Percentiles rank a stretch among this genome's conserved stretches.
These are phyloP conservation scores for Cordyceps militaris DNA, from an alignment of 2,329 filamentous ascomycete species.

Conservation along the genomic window DNA sequence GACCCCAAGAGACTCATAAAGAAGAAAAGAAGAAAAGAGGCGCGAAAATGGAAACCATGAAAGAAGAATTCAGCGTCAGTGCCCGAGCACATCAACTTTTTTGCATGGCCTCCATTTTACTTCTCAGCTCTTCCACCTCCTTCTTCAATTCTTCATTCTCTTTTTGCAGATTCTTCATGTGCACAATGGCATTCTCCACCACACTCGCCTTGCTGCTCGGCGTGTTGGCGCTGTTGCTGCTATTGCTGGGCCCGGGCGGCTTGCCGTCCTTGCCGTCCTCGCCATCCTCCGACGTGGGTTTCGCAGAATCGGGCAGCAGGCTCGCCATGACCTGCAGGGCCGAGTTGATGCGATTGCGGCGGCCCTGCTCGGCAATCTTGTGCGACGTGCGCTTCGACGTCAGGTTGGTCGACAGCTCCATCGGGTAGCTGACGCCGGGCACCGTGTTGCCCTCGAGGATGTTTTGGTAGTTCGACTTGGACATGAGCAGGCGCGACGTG, in stretches of 20 bases:
- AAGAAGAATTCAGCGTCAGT: background rate
- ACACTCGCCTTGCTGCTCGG: constrained; percentile 91
- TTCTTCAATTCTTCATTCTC: constrained; percentile 64
- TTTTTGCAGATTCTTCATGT: constrained; percentile 78
- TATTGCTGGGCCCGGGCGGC: constrained; percentile 26
- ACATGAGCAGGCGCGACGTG: constrained; percentile 70
- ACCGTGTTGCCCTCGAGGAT: constrained; percentile 89
- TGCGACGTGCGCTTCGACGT: constrained; percentile 96
- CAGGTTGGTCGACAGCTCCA: constrained; percentile 83
- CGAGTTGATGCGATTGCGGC: constrained; percentile 89
- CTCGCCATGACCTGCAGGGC: constrained; percentile 87
- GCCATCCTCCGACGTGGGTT: constrained; percentile 32
- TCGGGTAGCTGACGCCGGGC: constrained; percentile 84
- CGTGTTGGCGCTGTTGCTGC: constrained; percentile 24
- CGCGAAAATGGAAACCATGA: background rate
- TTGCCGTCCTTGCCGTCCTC: constrained; percentile 43
- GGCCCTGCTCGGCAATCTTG: constrained; percentile 95
- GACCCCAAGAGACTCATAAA: background rate
- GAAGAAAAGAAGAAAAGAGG: background rate
- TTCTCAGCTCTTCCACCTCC: constrained; percentile 38
- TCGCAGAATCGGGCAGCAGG: constrained; percentile 60
- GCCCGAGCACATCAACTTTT: background rate
- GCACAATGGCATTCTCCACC: constrained; percentile 93
- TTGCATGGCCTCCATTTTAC: constrained; percentile 23
- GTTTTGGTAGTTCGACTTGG: constrained; percentile 97